Evolutionary conservation across 805 yeast genomes (phyloP), one percentile per base, ranked within the genome.

Genomic region (Jamesozyma rosinii): DNA sequence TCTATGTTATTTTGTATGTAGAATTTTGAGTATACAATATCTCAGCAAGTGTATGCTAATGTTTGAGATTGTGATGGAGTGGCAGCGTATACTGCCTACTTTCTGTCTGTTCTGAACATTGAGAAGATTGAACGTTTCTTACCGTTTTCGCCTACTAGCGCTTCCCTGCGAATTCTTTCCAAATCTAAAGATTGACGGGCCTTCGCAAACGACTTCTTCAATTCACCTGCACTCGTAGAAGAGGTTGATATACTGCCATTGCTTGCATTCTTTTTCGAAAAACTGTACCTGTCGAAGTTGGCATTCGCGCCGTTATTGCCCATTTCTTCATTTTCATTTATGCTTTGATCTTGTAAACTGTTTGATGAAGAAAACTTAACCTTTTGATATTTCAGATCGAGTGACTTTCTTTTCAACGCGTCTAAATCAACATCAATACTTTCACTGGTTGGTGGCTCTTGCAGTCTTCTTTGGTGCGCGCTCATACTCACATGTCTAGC

Each of bases 111-210:
- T 47, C 56, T 55, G 35, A 60, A 57, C 21, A 55, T 57, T 8
- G 63, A 58, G 39, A 60, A 60, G 20, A 60, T 41, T 5, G 61
- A 53, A 21, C 52, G 49, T 45, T 59, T 57, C 47, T 58, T 59
- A 24, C 49, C 46, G 10, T 41, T 34, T 6, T 53, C 56, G 20
- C 43, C 46, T 10, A 49, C 20, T 13, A 48, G 27, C 14, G 52
- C 50, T 38, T 59, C 64, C 19, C 55, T 52, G 42, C 58, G 54
- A 5, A 51, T 35, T 39, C 50, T 46, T 35, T 59, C 64, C 37
- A 58, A 38, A 37, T 59, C 64, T 11, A 59, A 44, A 2, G 64
- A 59, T 35, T 56, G 58, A n/a, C 63, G 53, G 1, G 56, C 57
- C 35, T 47, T 52, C 8, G 56, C 48, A 38, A 56, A 48, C 1